Evolutionary conservation across 1,284 basidiomycete genomes (phyloP).

Genomic region (Pseudozyma sp.): DNA sequence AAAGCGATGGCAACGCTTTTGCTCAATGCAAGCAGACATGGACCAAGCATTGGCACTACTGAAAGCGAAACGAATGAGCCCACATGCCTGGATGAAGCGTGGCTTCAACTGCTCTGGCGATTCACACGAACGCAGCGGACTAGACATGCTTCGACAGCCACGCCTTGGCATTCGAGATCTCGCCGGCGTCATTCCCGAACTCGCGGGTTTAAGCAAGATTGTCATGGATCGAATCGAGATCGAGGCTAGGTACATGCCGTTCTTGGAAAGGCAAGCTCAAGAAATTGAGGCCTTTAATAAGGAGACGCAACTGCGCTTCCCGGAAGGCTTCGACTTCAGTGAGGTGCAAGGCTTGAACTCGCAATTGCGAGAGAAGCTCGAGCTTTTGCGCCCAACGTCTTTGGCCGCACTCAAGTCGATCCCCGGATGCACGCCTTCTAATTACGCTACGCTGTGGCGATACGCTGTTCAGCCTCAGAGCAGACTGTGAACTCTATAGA

Average conservation of each 20-base stretch:
- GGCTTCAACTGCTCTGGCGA: conserved; percentile 67
- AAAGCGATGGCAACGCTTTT: conserved; percentile 75
- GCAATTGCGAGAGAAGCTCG: conserved; percentile 80
- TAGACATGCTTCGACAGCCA: conserved; percentile 79
- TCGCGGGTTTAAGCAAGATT: conserved; percentile 72
- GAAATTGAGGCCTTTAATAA: conserved; percentile 81
- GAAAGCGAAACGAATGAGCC: conserved; percentile 66
- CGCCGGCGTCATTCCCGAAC: conserved; percentile 73
- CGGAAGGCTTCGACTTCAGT: conserved; percentile 78
- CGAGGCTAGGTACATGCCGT: conserved; percentile 68
- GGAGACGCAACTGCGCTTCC: conserved; percentile 80
- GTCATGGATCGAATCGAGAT: conserved; percentile 32
- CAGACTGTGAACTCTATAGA: too few relatives aligned
- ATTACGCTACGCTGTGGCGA: conserved; percentile 57
- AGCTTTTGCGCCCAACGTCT: conserved; percentile 76
- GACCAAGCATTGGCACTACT: conserved; percentile 73
- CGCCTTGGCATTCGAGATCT: conserved; percentile 73
- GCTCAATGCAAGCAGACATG: conserved; percentile 73
- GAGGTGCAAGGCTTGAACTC: conserved; percentile 78
- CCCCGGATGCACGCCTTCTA: conserved; percentile 53
- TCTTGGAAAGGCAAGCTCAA: conserved; percentile 78
- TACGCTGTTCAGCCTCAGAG: conserved; percentile 24
- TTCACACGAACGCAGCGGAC: conserved; percentile 73
- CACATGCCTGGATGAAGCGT: conserved; percentile 65
- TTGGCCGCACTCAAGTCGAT: conserved; percentile 70